Base-by-base conservation (phyloP, 352 stramenopile genomes). In the Globisporangium viniferum region DNA sequence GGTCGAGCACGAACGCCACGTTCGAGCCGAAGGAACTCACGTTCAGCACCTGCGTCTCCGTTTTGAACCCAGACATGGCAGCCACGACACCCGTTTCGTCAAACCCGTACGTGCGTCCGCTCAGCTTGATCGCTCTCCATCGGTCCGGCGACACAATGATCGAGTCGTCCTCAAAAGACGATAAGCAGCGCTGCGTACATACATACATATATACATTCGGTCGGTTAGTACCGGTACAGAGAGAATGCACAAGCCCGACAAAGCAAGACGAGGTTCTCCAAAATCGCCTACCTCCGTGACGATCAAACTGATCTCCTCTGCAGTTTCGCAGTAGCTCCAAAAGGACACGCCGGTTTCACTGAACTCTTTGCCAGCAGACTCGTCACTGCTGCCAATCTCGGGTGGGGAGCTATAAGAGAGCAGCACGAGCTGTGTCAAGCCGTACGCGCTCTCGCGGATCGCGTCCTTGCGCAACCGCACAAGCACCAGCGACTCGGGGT, bases 21-120 rank as follows among this genome's bases (percentile, higher is more conserved):
- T 95, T 95, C 31, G 86, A 93, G 44, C 80, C 84, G 59, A 92
- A 95, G 53, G 82, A 93, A n/a, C 81, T 91, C 59, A 95, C 83
- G 63, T 95, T 95, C 48, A 95, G 84, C 59, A 95, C 85, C 66
- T 95, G 88, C 2, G 81, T 86, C 27, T 95, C 79, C 7, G 88
- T 89, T 62, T 76, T 81, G 66, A 91, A 93, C 12, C 76, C 82
- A 5, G 88, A 95, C 89, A 96, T 96, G 35, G 84, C 87, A 35
- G 87, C 86, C 27, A 95, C 89, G 31, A 96, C 83, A 39, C 89
- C 89, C 6, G 85, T 96, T 66, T 95, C 89, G 66, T 96, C 85
- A 63, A 96, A 96, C 20, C 82, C 84, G 67, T 91, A 95, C 12
- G 79, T 81, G 7, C 86, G 81, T 6, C 89, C 89, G 56, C 88